Base-by-base conservation (phyloP, 208 protist genomes). In the Trypanosoma boissoni region DNA sequence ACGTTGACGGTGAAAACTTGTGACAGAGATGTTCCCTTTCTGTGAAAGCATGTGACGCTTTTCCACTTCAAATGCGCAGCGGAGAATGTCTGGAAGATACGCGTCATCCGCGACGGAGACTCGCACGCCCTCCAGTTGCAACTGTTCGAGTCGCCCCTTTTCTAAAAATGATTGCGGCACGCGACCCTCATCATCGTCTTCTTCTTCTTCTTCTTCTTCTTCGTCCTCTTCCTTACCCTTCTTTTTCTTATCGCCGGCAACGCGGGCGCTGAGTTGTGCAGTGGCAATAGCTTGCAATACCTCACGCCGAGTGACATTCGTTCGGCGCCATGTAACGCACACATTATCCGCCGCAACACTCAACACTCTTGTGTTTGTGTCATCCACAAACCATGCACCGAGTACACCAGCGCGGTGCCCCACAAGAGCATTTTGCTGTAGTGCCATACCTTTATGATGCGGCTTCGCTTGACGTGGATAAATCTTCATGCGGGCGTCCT, bases 401-500 rank as follows among this genome's bases (percentile, higher is more conserved):
- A 95, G 42, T 28, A 97, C 92, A 26, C 69, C 84, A 44, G 76
- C 85, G 56, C 92, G 88, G 60, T 95, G 92, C 9, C 85, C 88
- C 12, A 92, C 60, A n/a, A 96, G 71, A 2, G 76, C 52, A 54
- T 94, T 94, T 36, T 90, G 77, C 61, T 91, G 83, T 26, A 82
- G 52, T 1, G 84, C 88, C 61, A 80, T 78, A 32, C 83, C 86
- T 67, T 93, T 94, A 14, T 74, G 68, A 26, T 88, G 88, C 50
- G 73, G 68, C 54, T 29, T 12, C 18, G 70, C 67, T 57, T 91
- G 85, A 16, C 88, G 83, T 26, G 92, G 92, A 28, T 90, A 76
- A 53, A 97, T 93, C 52, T 87, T 89, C 83, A 95, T 94, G 21
- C 86, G 76, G 0, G 87, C 84, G 61, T 97, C 92, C 43, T 91